Percentiles rank a stretch among this genome's conserved stretches.
Conservation (phyloP, 2,329 filamentous ascomycete genomes). For the Coleophoma cylindrospora region DNA sequence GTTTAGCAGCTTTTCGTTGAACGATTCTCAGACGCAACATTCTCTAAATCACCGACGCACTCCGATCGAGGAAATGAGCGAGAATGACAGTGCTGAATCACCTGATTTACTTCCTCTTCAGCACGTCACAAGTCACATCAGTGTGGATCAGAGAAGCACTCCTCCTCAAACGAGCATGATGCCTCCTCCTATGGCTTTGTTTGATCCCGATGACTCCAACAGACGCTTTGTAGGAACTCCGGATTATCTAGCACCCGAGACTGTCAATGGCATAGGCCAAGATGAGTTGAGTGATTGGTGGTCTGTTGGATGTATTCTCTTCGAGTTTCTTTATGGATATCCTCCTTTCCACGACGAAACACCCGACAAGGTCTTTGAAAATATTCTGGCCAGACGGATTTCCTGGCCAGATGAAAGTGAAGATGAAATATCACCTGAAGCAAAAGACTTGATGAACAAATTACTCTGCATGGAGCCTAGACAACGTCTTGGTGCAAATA, state of each 20-base stretch:
- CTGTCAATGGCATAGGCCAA: conserved; percentile 89
- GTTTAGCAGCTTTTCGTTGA: conserved; percentile 73
- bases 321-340: conserved; percentile 89
- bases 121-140: conserved; percentile 32
- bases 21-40: conserved; percentile 45
- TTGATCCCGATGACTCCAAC: conserved; percentile 90
- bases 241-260: conserved; percentile 95
- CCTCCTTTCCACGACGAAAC: conserved; percentile 90
- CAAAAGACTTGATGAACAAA: conserved; percentile 91
- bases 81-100: conserved; percentile 67
- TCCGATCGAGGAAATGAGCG: conserved; percentile 69
- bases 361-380: conserved; percentile 93
- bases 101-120: conserved; percentile 72
- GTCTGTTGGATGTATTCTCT: conserved; percentile 98
- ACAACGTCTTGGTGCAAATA: conserved; percentile 79
- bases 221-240: conserved; percentile 94
- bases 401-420: conserved; percentile 87
- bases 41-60: conserved; percentile 41
- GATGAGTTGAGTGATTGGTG: conserved; percentile 99
- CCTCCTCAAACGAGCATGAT: conserved; percentile 68
- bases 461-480: conserved; percentile 81
- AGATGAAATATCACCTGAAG: conserved; percentile 75
- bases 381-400: conserved; percentile 84
- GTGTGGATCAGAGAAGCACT: conserved; percentile 44
- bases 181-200: conserved; percentile 88